Evolutionary conservation across 305 asterid genomes (phyloP).

Genomic region (Fraxinus ornus): DNA sequence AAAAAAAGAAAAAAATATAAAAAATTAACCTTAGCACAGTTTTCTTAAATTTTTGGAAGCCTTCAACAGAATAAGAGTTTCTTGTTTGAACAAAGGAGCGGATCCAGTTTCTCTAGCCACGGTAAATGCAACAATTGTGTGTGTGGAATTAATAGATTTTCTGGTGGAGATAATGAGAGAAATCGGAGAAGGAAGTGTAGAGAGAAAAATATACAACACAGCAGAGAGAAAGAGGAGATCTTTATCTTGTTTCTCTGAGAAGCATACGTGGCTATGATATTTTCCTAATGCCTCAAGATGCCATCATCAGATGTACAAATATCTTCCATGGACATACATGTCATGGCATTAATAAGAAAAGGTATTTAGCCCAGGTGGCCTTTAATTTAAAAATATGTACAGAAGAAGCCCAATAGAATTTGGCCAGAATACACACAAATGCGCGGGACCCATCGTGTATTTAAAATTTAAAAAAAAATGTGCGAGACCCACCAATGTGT

Average conservation of each 20-base stretch:
- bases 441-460: no score
- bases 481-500: no score
- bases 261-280: constrained; percentile 85
- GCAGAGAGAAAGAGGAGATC: constrained; percentile 27
- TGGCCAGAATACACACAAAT: no score
- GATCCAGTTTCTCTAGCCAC: background rate
- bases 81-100: background rate
- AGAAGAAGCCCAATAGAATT: no score
- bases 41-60: constrained; percentile 10
- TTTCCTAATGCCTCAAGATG: constrained; percentile 47
- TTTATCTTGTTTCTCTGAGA: constrained; percentile 59
- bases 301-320: constrained; percentile 2
- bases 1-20: background rate
- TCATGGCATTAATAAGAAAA: background rate
- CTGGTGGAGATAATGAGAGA: constrained; percentile 46
- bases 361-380: no score
- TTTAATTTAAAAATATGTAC: no score
- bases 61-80: background rate
- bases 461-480: no score
- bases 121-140: constrained; percentile 16
- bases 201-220: constrained; percentile 8
- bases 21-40: constrained; percentile 21
- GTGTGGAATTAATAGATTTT: constrained; percentile 26
- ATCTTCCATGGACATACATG: background rate
- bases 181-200: background rate